Conservation (phyloP, 441 rosid genomes). For the Aleurites moluccanus region DNA sequence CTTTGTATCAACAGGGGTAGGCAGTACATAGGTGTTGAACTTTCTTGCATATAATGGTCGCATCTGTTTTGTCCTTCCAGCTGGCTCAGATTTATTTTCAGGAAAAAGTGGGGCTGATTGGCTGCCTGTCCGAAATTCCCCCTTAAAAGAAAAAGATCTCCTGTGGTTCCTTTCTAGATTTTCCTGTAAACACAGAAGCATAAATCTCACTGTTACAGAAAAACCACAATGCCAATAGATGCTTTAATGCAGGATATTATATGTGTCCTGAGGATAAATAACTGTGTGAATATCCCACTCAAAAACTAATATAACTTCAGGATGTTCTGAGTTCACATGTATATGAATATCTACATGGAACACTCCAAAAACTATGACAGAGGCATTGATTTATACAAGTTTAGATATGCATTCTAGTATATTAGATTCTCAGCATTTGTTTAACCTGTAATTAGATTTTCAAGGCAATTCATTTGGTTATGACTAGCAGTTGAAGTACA, state of each 20-base stretch:
- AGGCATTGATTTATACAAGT: no score
- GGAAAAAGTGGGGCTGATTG: constrained; percentile 88
- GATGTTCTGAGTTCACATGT: neutral
- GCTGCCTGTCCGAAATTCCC: constrained; percentile 48
- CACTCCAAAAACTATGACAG: no score
- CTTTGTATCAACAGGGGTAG: constrained; percentile 75
- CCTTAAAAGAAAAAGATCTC: constrained; percentile 43
- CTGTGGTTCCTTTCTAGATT: constrained; percentile 34
- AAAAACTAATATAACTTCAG: neutral
- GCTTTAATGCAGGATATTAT: neutral
- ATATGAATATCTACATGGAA: no score
- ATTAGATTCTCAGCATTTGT: neutral
- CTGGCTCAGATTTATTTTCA: constrained; percentile 54
- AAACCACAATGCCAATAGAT: constrained; percentile 8
- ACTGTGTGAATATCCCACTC: neutral
- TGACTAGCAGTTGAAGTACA: constrained; percentile 1
- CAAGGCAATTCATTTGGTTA: constrained; percentile 7
- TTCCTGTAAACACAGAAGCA: constrained; percentile 49
- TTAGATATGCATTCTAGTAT: neutral
- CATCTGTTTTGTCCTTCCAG: constrained; percentile 52
- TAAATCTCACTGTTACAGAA: constrained; percentile 2
- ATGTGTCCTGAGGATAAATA: neutral
- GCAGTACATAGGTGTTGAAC: constrained; percentile 67
- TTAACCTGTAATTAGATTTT: constrained; percentile 4
- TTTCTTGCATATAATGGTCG: constrained; percentile 35